Evolutionary conservation across 768 basidiomycete species (phyloP), one percentile per base, ranked within the genome.

Genomic region (Macrolepiota dolichaula): DNA sequence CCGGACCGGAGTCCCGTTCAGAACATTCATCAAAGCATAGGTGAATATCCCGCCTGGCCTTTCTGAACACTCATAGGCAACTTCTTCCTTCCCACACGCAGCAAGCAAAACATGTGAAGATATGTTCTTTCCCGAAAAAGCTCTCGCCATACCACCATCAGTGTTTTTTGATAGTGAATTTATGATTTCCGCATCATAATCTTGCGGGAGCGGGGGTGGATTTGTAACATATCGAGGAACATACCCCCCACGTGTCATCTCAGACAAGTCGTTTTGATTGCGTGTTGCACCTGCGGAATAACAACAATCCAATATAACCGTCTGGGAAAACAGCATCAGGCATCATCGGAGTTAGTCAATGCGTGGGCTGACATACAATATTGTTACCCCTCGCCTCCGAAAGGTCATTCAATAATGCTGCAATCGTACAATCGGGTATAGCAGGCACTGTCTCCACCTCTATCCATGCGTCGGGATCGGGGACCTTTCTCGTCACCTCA

Each of bases 231-330:
- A 17, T 40, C 38, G 38, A 17, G 17, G 17, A 15, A 67, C 59
- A 38, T 65, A 67, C 11, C 54, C 57, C 1, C 63, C 57, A 36
- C 46, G 40, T 12, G 3, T 12, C 11, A 12, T 3, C 3, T 13
- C 10, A 17, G 4, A 12, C 3, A 3, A 3, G 5, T 5, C 15
- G 15, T 42, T 4, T 5, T 2, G n/a, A 32, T 51, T 36, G 12
- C 79, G 72, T 11, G 69, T 73, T 6, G 75, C 68, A 0, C 77
- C 76, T 1, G 69, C 77, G 4, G 81, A 77, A 63, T 73, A 69
- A 63, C 81, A 82, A 50, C 81, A 81, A 56, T 81, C 81, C 6
- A 81, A 68, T 50, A 82, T 77, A n/a, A 82, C 65, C 10, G 76
- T 79, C 81, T 81, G 55, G 17, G 49, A 10, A 6, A 22, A 2